A percentile compares a stretch with the other conserved stretches of the same genome.
phyloP scores from a whole-genome alignment of 2,329 filamentous ascomycete genomes.

The Niveomyces coronatus region DNA sequence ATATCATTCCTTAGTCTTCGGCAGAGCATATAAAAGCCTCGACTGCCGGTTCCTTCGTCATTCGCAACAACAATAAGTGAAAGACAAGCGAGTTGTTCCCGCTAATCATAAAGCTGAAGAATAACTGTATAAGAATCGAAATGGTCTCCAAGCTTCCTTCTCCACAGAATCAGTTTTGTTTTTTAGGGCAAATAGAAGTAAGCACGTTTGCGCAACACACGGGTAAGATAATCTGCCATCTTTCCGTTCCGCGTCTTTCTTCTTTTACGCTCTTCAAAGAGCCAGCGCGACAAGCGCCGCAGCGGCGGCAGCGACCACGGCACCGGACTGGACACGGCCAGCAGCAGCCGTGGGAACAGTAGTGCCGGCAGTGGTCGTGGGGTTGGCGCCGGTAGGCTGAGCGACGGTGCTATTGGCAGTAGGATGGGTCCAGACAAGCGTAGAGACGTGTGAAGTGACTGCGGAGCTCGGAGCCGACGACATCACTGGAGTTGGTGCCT shows the following conservation, averaged over 20 bases:
- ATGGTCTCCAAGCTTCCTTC: constrained; percentile 21
- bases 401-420: constrained; percentile 7
- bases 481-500: neutral
- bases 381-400: constrained; percentile 2
- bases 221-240: neutral
- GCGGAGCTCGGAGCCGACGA: neutral
- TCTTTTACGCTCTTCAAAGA: constrained; percentile 1
- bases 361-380: constrained; percentile 12
- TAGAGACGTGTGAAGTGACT: neutral
- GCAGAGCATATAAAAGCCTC: too few species aligned
- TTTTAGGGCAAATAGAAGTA: constrained; percentile 6
- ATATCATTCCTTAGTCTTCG: too few species aligned
- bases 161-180: constrained; percentile 15
- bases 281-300: constrained; percentile 1
- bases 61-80: too few species aligned
- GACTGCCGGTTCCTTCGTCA: too few species aligned
- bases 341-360: constrained; percentile 20
- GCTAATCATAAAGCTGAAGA: constrained; percentile 1
- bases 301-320: constrained; percentile 24
- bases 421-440: neutral
- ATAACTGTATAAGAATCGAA: constrained; percentile 8
- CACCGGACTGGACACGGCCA: constrained; percentile 28
- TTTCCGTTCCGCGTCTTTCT: neutral
- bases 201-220: neutral
- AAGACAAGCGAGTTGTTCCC: neutral